Conservation (phyloP, 305 asterid species). For the Fraxinus sp. region DNA sequence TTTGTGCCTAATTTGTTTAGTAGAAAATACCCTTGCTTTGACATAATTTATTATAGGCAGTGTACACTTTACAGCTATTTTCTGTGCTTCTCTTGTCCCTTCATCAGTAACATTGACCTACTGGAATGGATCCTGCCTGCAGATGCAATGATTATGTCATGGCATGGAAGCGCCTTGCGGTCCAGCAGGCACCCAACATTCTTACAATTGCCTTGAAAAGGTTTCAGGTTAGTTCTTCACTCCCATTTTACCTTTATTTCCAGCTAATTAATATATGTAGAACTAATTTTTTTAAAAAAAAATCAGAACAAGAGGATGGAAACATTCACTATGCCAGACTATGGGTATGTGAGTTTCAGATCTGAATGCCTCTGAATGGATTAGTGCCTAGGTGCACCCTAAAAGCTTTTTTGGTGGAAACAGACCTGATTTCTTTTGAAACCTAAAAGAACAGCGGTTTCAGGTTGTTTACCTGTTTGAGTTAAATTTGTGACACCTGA, state of each 20-base stretch:
- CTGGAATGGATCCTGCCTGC: constrained; percentile 38
- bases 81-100: neutral
- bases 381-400: neutral
- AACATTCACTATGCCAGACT: constrained; percentile 8
- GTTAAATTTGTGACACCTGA: neutral
- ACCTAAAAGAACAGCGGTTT: neutral
- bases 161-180: constrained; percentile 91
- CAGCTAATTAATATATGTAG: constrained; percentile 10
- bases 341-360: neutral
- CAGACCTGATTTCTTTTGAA: neutral
- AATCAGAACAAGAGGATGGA: neutral
- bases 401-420: neutral
- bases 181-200: constrained; percentile 78
- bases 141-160: constrained; percentile 93
- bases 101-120: constrained; percentile 17
- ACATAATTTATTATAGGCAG: neutral
- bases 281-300: neutral
- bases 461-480: neutral
- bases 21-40: neutral
- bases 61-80: neutral
- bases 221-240: constrained; percentile 68
- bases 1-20: neutral
- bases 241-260: constrained; percentile 17
- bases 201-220: constrained; percentile 96
- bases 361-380: neutral